Evolutionary conservation across 768 basidiomycete species (phyloP).

Genomic region (Dacryopinax spathularia): DNA sequence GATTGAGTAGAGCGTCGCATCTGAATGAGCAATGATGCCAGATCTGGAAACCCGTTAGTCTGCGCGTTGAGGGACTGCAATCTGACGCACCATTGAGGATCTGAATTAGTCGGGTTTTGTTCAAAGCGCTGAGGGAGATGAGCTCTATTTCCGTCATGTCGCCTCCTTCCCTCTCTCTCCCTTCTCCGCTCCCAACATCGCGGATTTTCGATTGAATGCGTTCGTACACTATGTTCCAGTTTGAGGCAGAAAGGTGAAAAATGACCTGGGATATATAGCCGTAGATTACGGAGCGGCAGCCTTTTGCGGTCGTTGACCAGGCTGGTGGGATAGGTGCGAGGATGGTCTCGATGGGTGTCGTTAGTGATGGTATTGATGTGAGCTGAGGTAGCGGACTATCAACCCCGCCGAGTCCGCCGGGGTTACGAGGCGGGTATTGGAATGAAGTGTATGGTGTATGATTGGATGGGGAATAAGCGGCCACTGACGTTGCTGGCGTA

Average conservation of each 20-base stretch:
- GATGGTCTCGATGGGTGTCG: not conserved
- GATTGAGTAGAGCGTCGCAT: slow-evolving; percentile 62
- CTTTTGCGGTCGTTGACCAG: not conserved
- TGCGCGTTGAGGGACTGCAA: slow-evolving; percentile 5
- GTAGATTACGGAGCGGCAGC: slow-evolving; percentile 13
- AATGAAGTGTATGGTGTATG: not conserved
- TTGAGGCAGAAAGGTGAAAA: slow-evolving; percentile 74
- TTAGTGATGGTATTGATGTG: not conserved
- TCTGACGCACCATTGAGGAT: slow-evolving; percentile 47
- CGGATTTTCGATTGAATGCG: slow-evolving; percentile 58
- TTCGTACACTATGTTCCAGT: slow-evolving; percentile 65
- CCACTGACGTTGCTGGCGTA: not conserved
- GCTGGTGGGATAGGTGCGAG: not conserved
- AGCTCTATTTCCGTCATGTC: slow-evolving; percentile 66
- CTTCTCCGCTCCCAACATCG: slow-evolving; percentile 35
- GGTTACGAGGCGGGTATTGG: not conserved
- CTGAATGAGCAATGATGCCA: slow-evolving; percentile 68
- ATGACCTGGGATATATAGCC: slow-evolving; percentile 43
- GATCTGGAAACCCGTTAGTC: slow-evolving; percentile 33
- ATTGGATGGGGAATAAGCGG: not conserved
- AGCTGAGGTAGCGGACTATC: not conserved
- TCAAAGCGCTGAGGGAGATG: slow-evolving; percentile 62
- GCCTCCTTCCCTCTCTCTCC: slow-evolving; percentile 34
- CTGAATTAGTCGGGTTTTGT: slow-evolving; percentile 50
- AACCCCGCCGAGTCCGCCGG: not conserved